Conservation (phyloP, 257 asterid species). For the Nicotiana benthamiana region DNA sequence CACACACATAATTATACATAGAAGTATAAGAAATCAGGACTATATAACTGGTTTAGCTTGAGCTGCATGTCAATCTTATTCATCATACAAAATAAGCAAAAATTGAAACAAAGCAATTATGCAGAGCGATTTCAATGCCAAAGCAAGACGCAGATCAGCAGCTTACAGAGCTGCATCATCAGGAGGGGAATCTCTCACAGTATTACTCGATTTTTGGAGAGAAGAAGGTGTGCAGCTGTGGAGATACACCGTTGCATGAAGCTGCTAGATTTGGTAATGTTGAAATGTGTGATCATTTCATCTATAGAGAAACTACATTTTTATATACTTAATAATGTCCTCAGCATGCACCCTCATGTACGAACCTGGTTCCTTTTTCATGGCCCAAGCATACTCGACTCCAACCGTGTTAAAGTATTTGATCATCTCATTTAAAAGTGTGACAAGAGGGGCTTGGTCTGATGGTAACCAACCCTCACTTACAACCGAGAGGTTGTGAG, state of each 20-base stretch:
- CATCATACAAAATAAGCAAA: not conserved
- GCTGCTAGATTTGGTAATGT: slow-evolving; percentile 1
- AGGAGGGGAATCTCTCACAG: not conserved
- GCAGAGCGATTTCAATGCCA: not conserved
- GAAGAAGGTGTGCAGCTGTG: not conserved
- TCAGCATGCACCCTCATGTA: too few relatives aligned
- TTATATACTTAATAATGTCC: too few relatives aligned
- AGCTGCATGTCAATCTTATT: not conserved
- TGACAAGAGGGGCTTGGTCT: too few relatives aligned
- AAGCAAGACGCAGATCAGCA: slow-evolving; percentile 6
- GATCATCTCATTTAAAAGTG: not conserved
- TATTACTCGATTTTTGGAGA: not conserved
- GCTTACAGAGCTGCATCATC: slow-evolving; percentile 11
- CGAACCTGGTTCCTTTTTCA: too few relatives aligned
- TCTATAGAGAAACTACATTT: not conserved
- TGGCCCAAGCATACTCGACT: too few relatives aligned
- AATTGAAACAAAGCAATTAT: not conserved
- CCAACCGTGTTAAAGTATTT: not conserved
- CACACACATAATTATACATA: not conserved
- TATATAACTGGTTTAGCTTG: not conserved
- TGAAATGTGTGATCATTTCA: not conserved
- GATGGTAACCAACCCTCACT: too few relatives aligned
- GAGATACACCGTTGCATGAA: slow-evolving; percentile 11
- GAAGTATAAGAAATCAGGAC: not conserved
- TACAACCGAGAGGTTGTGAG: too few relatives aligned